A percentile compares a stretch with the other conserved stretches of the same genome.
Conservation (phyloP, 768 basidiomycete species). For the Pleurotus ostreatus region DNA sequence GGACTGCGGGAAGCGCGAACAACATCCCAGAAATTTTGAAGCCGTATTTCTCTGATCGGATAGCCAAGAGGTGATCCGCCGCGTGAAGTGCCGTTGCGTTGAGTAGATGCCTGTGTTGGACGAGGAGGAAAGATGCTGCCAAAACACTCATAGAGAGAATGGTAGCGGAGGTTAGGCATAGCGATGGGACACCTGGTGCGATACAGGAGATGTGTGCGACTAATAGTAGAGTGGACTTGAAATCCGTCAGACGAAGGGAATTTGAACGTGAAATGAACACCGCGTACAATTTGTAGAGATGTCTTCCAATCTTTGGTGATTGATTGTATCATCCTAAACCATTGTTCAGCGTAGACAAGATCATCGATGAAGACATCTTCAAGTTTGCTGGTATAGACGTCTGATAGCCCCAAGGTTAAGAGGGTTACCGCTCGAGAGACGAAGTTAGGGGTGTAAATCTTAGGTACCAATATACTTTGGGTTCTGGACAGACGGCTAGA, state of each 20-base stretch:
- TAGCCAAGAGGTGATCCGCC: slow-evolving; percentile 31
- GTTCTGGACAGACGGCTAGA: slow-evolving; percentile 49
- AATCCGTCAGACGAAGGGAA: no score
- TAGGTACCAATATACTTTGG: slow-evolving; percentile 40
- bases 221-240: no score
- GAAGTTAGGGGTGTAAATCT: slow-evolving; percentile 30
- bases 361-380: slow-evolving; percentile 51
- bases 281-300: slow-evolving; percentile 34
- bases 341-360: slow-evolving; percentile 49
- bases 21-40: slow-evolving; percentile 47
- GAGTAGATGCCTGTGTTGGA: slow-evolving; percentile 32
- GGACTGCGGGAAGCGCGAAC: slow-evolving; percentile 50
- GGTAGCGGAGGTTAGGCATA: slow-evolving; percentile 22
- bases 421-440: slow-evolving; percentile 29
- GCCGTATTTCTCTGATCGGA: slow-evolving; percentile 32
- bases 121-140: slow-evolving; percentile 27
- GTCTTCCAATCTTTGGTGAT: slow-evolving; percentile 49
- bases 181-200: background rate
- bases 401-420: slow-evolving; percentile 44
- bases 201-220: slow-evolving; percentile 15
- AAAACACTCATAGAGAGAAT: slow-evolving; percentile 33
- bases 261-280: background rate
- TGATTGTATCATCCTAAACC: slow-evolving; percentile 43
- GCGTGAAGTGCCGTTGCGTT: slow-evolving; percentile 8
- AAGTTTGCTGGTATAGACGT: slow-evolving; percentile 34